phyloP scores from a whole-genome alignment of 148 eudicot genomes.

The Nepenthes mirabilis region DNA sequence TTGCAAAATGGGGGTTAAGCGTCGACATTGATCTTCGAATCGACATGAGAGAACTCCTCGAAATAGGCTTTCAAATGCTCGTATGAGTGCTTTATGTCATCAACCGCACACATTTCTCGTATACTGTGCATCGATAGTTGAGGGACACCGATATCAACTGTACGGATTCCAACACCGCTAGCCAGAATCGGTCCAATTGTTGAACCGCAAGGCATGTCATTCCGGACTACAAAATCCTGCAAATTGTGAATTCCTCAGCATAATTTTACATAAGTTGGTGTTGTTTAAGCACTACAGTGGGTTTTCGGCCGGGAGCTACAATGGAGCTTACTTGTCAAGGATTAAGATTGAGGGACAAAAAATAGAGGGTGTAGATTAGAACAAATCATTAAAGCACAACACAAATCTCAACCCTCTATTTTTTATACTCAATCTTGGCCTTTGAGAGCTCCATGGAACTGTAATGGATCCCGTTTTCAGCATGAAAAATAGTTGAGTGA shows the following conservation, averaged over 20 bases:
- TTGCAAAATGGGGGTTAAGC: constrained; percentile 10
- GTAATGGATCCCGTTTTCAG: too few species aligned
- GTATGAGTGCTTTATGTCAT: constrained; percentile 72
- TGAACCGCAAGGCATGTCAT: constrained; percentile 92
- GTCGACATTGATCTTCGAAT: constrained; percentile 62
- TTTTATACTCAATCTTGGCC: too few species aligned
- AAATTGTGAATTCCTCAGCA: not conserved
- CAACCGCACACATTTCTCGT: constrained; percentile 97
- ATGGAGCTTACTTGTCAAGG: too few species aligned
- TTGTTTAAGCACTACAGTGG: too few species aligned
- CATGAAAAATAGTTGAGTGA: too few species aligned
- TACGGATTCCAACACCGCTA: constrained; percentile 91
- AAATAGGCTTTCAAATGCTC: constrained; percentile 82
- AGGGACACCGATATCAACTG: constrained; percentile 91
- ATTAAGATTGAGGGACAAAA: too few species aligned
- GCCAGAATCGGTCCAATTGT: constrained; percentile 97
- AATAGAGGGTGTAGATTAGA: too few species aligned
- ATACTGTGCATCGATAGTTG: constrained; percentile 98
- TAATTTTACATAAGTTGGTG: not conserved
- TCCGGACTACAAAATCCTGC: constrained; percentile 93
- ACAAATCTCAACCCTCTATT: too few species aligned
- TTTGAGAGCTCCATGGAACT: too few species aligned
- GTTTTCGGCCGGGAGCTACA: too few species aligned
- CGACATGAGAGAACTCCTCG: constrained; percentile 54
- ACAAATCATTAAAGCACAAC: too few species aligned